Base-by-base conservation (phyloP, 2,329 filamentous ascomycete species). In the Trichoderma sp. region DNA sequence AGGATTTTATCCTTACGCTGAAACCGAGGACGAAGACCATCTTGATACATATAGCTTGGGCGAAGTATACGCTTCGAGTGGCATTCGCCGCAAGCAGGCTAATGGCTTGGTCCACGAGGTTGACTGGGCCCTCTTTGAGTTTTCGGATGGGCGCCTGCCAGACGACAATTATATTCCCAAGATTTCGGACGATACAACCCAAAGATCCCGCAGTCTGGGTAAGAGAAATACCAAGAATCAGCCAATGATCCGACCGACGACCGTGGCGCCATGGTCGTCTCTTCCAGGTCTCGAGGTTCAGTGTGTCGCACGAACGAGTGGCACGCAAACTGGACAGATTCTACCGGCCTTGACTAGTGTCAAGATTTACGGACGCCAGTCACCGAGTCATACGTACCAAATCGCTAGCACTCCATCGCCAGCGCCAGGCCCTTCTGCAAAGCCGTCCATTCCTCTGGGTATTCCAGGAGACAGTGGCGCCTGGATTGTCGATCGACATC, bases 381-480 rank as follows among this genome's bases (percentile, higher is more conserved):
- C 93, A 6, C 94, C 95, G 57, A 94, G 92, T 18, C 91, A 93
- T 70, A 92, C 87, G 4, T 91, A 89, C 76, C 88, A 90, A 75
- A 83, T 91, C 21, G 84, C 84, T 7, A 86, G 86, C 53, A 78
- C 78, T 6, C 74, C 80, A 1, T 73, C 78, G 0, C 15, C 68
- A 3, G 32, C 53, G 28, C 11, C 32, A 14, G 47, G 57, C 8
- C 65, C 71, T 6, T 75, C 73, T 36, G 74, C 73, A 11, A 65
- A 65, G 12, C 74, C 76, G 26, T 47, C 72, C 0, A 75, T 80
- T 0, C 83, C 86, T 0, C 84, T 91, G 30, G 89, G 89, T 3
- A 89, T 96, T 14, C 95, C 95, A 2, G 95, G 95, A 21, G 95
- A 98, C 80, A 95, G 92, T 7, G 95, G 95, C 4, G 95, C 95